phyloP scores from a whole-genome alignment of 495 filamentous ascomycete genomes.

The Thermochaetoides thermophila region DNA sequence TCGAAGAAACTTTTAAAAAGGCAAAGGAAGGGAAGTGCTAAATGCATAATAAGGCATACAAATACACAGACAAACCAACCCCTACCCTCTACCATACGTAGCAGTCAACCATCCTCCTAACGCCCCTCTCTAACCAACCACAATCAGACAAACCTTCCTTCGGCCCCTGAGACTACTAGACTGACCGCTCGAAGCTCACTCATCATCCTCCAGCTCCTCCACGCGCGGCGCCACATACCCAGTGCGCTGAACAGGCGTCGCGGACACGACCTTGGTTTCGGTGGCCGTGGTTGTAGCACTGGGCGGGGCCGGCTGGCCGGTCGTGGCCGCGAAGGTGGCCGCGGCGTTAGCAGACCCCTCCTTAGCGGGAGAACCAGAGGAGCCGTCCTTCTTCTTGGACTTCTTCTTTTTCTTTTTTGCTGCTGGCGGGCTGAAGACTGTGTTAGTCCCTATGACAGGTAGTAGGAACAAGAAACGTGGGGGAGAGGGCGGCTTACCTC shows the following conservation, averaged over 20 bases:
- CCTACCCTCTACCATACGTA: too few relatives aligned
- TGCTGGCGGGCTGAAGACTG: constrained; percentile 9
- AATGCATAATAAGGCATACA: too few relatives aligned
- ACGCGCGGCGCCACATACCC: constrained; percentile 44
- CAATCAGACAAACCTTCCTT: too few relatives aligned
- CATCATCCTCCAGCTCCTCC: constrained; percentile 53
- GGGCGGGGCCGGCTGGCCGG: constrained; percentile 39
- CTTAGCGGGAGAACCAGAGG: too few relatives aligned
- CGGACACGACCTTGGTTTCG: constrained; percentile 30
- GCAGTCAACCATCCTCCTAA: too few relatives aligned
- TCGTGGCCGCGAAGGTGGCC: constrained; percentile 27
- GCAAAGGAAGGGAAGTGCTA: too few relatives aligned
- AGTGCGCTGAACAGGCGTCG: constrained; percentile 26
- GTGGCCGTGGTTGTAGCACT: constrained; percentile 46
- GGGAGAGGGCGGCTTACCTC: constrained; percentile 46
- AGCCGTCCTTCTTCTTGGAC: constrained; percentile 28
- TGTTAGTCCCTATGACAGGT: neutral
- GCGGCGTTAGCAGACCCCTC: constrained; percentile 29
- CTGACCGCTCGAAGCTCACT: too few relatives aligned
- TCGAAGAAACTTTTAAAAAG: too few relatives aligned
- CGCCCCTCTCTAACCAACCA: too few relatives aligned
- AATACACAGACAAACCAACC: too few relatives aligned
- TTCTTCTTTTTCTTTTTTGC: constrained; percentile 53
- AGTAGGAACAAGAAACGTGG: constrained; percentile 1
- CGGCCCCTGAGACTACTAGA: too few relatives aligned